These are phyloP conservation scores for Ophiostoma piceae DNA, from an alignment of 2,329 filamentous ascomycete species.

Conservation along the genomic window DNA sequence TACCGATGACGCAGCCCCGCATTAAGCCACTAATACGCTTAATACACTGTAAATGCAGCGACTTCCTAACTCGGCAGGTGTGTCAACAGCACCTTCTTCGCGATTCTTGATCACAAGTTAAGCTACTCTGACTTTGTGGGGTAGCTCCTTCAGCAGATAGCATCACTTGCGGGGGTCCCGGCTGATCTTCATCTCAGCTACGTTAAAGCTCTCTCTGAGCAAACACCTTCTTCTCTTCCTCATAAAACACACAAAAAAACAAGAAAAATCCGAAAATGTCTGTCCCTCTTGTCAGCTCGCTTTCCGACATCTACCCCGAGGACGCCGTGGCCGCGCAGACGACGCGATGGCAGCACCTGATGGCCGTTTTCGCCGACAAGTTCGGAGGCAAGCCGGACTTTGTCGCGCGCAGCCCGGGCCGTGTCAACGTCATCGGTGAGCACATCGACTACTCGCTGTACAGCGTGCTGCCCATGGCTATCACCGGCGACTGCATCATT, in stretches of 20 bases:
- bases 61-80: background rate
- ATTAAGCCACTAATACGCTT: background rate
- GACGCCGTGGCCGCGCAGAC: constrained; percentile 64
- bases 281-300: constrained; percentile 69
- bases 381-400: constrained; percentile 72
- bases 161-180: background rate
- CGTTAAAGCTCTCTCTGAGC: background rate
- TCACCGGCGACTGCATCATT: constrained; percentile 83
- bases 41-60: background rate
- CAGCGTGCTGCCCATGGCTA: constrained; percentile 90
- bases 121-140: background rate
- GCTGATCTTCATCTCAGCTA: background rate
- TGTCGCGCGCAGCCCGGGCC: constrained; percentile 81
- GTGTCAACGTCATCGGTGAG: constrained; percentile 98
- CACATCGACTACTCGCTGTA: constrained; percentile 99
- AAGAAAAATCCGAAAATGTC: constrained; percentile 38
- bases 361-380: constrained; percentile 62
- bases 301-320: constrained; percentile 77
- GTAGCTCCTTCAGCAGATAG: background rate
- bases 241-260: background rate
- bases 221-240: background rate
- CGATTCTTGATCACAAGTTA: background rate
- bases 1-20: constrained; percentile 5
- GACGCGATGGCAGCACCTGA: constrained; percentile 68
- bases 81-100: background rate